Base-by-base conservation (phyloP, 1,139 yeast genomes). In the Candida neerlandica region DNA sequence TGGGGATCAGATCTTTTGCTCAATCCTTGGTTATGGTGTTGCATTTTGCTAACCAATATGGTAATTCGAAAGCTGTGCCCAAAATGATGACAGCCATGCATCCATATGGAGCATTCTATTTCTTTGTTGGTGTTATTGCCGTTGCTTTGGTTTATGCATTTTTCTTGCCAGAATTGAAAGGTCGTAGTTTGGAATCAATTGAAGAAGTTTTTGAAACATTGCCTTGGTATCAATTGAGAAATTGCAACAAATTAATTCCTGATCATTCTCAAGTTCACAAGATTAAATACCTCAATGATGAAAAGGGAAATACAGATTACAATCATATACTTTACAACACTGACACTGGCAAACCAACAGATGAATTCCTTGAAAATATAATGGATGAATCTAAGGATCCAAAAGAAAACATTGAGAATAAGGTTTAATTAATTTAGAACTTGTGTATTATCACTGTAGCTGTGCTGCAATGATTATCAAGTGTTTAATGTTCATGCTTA, bases 31-130 rank as follows among this genome's bases (percentile, higher is more conserved):
- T 79, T 51, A 82, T 82, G 87, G 75, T 74, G 4, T 70, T 81
- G 59, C 87, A 83, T 62, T 82, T 79, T 57, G 78, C 77, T 32
- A 80, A 79, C 64, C 86, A 82, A 62, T 83, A 77, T 58, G 85
- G 84, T 57, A 81, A 80, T 62, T 77, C 85, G 18, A 81, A 78
- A 60, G 85, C 85, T 0, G 58, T 80, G 43, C 85, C 86, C 7
- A 65, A 69, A 45, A 75, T 82, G 81, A 63, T 82, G 55, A 49
- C 79, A 37, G 64, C 75, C 1, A 64, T 82, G 77, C 58, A 75
- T 45, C 71, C 75, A 29, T 76, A 68, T 59, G 86, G 86, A 26
- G 76, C 84, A 0, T 80, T 82, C 65, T 77, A 73, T 61, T 79
- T 82, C 59, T 82, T 81, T 55, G 70, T 70, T 10, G 84, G 72